Evolutionary conservation across 441 rosid species (phyloP).

Genomic region (Melastoma candidum): DNA sequence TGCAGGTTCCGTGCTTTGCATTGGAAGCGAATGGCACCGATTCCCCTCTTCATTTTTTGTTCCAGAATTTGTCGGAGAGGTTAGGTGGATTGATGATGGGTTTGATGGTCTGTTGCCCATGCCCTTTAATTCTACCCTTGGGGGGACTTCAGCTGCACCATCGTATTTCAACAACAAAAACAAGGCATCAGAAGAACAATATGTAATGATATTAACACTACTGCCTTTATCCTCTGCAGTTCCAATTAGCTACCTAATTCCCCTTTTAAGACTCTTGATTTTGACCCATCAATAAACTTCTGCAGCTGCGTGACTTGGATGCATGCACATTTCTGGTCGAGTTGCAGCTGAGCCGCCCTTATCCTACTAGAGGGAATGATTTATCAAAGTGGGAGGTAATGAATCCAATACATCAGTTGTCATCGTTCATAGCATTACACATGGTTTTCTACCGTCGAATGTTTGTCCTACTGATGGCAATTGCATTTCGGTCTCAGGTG

Average conservation of each 20-base stretch:
- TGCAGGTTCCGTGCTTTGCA: slow-evolving; percentile 81
- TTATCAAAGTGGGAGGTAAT: slow-evolving; percentile 83
- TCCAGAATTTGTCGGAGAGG: slow-evolving; percentile 56
- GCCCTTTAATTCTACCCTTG: slow-evolving; percentile 70
- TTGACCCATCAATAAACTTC: slow-evolving; percentile 6
- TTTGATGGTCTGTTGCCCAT: slow-evolving; percentile 90
- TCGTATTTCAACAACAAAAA: slow-evolving; percentile 77
- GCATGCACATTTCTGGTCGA: slow-evolving; percentile 77
- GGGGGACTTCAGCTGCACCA: slow-evolving; percentile 89
- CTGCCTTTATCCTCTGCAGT: background rate
- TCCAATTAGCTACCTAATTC: background rate
- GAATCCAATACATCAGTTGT: background rate
- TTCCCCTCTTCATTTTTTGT: slow-evolving; percentile 85
- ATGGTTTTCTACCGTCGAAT: background rate
- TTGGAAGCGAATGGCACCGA: slow-evolving; percentile 99
- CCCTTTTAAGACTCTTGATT: background rate
- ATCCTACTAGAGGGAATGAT: slow-evolving; percentile 62
- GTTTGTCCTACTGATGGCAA: background rate
- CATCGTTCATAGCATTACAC: background rate
- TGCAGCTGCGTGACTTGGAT: slow-evolving; percentile 58
- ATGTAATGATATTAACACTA: slow-evolving; percentile 28
- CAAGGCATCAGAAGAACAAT: slow-evolving; percentile 78
- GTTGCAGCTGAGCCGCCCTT: slow-evolving; percentile 75
- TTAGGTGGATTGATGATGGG: slow-evolving; percentile 92
- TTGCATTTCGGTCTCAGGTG: slow-evolving; percentile 31